phyloP scores from a whole-genome alignment of 2,329 filamentous ascomycete species.

The Alternaria arborescens region DNA sequence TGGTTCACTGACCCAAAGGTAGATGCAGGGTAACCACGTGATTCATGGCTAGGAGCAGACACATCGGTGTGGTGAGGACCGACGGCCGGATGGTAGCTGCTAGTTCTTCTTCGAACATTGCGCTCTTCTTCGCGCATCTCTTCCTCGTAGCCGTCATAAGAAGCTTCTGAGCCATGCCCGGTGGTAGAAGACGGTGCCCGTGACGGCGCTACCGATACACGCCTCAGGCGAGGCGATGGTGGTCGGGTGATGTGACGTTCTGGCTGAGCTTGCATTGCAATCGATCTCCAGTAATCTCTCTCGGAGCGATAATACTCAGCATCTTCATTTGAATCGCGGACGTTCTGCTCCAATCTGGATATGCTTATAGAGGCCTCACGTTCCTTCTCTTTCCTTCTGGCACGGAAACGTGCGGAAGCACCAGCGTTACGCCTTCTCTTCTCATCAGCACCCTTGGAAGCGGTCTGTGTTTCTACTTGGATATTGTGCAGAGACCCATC shows the following conservation, averaged over 20 bases:
- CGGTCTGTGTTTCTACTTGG: constrained; percentile 80
- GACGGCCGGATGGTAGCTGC: constrained; percentile 45
- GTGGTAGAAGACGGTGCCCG: constrained; percentile 38
- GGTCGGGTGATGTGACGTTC: constrained; percentile 57
- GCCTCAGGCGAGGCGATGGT: constrained; percentile 53
- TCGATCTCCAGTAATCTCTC: constrained; percentile 68
- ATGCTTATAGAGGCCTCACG: constrained; percentile 75
- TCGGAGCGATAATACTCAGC: constrained; percentile 78
- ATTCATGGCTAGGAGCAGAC: constrained; percentile 27
- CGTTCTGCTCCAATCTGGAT: constrained; percentile 72
- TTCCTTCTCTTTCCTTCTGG: constrained; percentile 83
- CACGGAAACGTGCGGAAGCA: constrained; percentile 82
- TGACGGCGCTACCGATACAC: constrained; percentile 42
- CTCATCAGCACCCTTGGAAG: constrained; percentile 82
- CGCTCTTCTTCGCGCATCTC: constrained; percentile 43
- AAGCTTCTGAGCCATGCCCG: constrained; percentile 41
- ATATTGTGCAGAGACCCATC: constrained; percentile 64
- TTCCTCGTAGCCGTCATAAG: constrained; percentile 45
- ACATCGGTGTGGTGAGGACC: constrained; percentile 34
- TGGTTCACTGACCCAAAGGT: constrained; percentile 34
- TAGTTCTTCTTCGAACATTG: constrained; percentile 50
- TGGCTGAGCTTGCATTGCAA: constrained; percentile 66
- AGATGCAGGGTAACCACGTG: constrained; percentile 29
- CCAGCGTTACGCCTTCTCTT: constrained; percentile 86
- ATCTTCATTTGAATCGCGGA: constrained; percentile 73